Evolutionary conservation across 257 asterid genomes (phyloP).

Genomic region (Solanum pennellii): DNA sequence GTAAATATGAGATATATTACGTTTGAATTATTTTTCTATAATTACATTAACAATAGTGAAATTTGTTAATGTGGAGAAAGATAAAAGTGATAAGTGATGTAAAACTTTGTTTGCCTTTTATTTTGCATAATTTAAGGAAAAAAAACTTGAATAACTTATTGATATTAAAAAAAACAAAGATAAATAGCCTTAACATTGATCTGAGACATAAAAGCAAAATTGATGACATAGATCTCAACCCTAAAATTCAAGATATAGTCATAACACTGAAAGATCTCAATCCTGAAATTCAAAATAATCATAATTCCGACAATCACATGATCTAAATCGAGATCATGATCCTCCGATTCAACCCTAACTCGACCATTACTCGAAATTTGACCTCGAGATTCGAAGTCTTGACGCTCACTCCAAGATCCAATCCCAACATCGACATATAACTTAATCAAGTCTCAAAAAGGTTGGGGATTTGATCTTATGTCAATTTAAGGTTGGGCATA

Average conservation of each 20-base stretch:
- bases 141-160: background rate
- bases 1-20: no score
- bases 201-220: background rate
- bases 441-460: background rate
- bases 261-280: no score
- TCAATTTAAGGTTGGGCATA: background rate
- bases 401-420: background rate
- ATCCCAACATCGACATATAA: background rate
- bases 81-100: background rate
- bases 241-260: no score
- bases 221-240: fast-evolving
- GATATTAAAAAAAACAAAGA: background rate
- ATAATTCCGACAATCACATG: background rate
- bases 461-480: background rate
- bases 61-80: background rate
- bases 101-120: no score
- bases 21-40: no score
- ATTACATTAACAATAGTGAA: background rate
- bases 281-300: no score
- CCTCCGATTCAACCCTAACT: background rate
- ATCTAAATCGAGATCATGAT: background rate
- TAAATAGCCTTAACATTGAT: background rate
- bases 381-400: background rate
- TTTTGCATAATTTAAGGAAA: no score
- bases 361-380: no score